Base-by-base conservation (phyloP, 1,284 basidiomycete species). In the Fomes fomentarius region DNA sequence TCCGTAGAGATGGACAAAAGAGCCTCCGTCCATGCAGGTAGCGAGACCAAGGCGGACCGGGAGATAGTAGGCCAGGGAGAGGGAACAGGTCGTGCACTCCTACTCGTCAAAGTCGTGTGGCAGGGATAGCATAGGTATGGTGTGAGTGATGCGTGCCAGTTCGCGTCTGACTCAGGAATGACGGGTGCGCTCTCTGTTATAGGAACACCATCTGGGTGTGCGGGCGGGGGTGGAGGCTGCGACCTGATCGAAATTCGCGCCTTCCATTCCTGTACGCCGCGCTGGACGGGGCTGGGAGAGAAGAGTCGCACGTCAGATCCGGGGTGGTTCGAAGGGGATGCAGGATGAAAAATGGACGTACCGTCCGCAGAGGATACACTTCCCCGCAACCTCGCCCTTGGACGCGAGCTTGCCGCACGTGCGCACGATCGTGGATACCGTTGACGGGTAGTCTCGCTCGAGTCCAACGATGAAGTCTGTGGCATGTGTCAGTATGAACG, bases 381-480 rank as follows among this genome's bases (percentile, higher is more conserved):
- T 64, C 0, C 72, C 74, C 9, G 71, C 71, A 0, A 81, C 72
- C 2, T 71, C 72, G 49, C 82, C 82, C 61, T 89, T 89, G 9
- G 93, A 88, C 10, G 84, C 81, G 31, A 96, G 74, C 71, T 96
- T 96, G 22, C 81, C 85, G 58, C 91, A 93, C 0, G 93, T 96
- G 41, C 89, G 81, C 24, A 85, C 87, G 50, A 96, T 93, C 0
- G 93, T 89, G 7, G 91, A 93, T 3, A 96, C 93, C 0, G 94
- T 96, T 0, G 93, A 91, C 0, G 94, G 93, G 69, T 92, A 95
- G 63, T 93, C 85, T 41, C 81, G 83, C 69, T 93, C 91, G 21
- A 96, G 70, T 0, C 87, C 85, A 15, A 88, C 75, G 56, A 96
- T 91, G 67, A 96, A 96, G 66, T 88, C 93, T 94, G 49, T 4